Conservation (phyloP, 2,329 filamentous ascomycete species). For the Thelonectria blattea region DNA sequence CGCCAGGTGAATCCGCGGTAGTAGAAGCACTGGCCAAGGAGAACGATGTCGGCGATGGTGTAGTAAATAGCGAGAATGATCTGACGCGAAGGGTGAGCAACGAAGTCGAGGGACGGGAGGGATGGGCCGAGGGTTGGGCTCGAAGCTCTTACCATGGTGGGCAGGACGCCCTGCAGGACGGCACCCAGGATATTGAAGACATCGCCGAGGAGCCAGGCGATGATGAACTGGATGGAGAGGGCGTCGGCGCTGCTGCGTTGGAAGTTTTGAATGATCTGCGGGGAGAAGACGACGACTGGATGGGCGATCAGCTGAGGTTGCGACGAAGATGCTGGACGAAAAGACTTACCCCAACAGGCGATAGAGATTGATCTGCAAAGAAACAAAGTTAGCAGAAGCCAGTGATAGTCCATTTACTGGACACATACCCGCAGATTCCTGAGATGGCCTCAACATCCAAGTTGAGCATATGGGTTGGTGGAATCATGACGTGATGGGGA, state of each 20-base stretch:
- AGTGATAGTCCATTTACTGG: background rate
- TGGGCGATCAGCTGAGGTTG: conserved; percentile 24
- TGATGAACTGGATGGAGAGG: conserved; percentile 87
- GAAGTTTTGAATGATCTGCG: conserved; percentile 96
- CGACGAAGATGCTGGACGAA: conserved; percentile 1
- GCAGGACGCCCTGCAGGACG: conserved; percentile 86
- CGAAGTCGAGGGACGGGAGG: background rate
- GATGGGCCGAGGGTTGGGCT: background rate
- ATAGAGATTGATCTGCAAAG: conserved; percentile 83
- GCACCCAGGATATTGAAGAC: conserved; percentile 97
- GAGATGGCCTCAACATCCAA: conserved; percentile 90
- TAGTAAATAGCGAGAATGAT: conserved; percentile 94
- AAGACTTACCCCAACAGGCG: conserved; percentile 76
- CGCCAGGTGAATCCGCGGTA: conserved; percentile 82
- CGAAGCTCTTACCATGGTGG: conserved; percentile 74
- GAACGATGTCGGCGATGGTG: conserved; percentile 86
- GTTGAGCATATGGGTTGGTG: conserved; percentile 63
- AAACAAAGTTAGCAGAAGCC: conserved; percentile 18
- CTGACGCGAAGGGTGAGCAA: conserved; percentile 44
- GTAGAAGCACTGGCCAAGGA: conserved; percentile 91
- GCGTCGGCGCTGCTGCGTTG: conserved; percentile 83
- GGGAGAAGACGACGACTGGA: conserved; percentile 88
- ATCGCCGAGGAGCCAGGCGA: conserved; percentile 92
- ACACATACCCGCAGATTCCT: conserved; percentile 80
- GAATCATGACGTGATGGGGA: conserved; percentile 53